These are phyloP conservation scores for Casuarina cunninghamiana DNA, from an alignment of 306 rosid genomes.

Conservation along the genomic window DNA sequence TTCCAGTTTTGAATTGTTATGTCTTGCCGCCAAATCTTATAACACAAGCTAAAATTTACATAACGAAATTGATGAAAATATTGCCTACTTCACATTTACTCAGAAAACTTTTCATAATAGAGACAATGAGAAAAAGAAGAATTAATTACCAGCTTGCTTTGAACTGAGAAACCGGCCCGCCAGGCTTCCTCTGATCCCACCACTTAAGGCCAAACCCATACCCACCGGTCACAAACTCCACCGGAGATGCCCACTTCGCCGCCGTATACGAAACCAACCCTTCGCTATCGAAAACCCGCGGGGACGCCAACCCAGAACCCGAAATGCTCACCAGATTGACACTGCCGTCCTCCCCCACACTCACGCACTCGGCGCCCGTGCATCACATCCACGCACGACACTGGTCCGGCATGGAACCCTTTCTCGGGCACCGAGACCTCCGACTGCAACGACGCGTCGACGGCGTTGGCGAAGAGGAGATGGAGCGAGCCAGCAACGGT, in stretches of 20 bases:
- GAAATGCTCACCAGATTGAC: conserved; percentile 63
- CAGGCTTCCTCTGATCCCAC: conserved; percentile 93
- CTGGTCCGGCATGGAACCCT: conserved; percentile 44
- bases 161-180: conserved; percentile 81
- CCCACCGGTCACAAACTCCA: conserved; percentile 73
- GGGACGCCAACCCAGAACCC: conserved; percentile 44
- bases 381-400: conserved; percentile 61
- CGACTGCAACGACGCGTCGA: conserved; percentile 47
- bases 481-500: conserved; percentile 71
- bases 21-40: no score
- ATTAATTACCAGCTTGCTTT: conserved; percentile 66
- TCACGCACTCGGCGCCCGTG: conserved; percentile 73
- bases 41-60: no score
- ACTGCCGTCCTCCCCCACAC: conserved; percentile 81
- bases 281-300: conserved; percentile 63
- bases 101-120: no score
- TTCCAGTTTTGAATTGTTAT: background rate
- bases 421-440: conserved; percentile 60
- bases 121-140: background rate
- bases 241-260: conserved; percentile 81
- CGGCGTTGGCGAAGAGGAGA: conserved; percentile 46
- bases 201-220: conserved; percentile 45
- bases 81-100: no score
- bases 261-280: conserved; percentile 79
- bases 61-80: no score